phyloP scores from a whole-genome alignment of 2,329 filamentous ascomycete species.

The Phoma sp. region DNA sequence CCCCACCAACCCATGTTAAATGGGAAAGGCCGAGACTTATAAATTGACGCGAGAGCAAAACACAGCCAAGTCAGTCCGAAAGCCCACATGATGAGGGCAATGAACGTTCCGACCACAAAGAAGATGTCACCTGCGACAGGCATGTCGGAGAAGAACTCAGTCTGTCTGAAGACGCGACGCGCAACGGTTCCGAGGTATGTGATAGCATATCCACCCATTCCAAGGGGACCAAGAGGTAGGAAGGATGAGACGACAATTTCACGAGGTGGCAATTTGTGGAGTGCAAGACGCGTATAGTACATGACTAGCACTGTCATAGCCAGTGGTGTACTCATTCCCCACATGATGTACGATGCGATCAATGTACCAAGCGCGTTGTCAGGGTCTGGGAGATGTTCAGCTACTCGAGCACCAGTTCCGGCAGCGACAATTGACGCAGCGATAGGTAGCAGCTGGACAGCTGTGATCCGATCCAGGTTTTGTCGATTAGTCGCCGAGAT shows the following conservation, averaged over 20 bases:
- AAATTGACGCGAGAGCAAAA: conserved; percentile 60
- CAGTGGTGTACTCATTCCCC: conserved; percentile 69
- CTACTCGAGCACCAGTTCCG: conserved; percentile 69
- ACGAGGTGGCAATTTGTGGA: conserved; percentile 70
- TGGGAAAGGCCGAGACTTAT: conserved; percentile 55
- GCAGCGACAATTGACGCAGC: conserved; percentile 72
- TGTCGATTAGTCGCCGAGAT: conserved; percentile 54
- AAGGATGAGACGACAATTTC: conserved; percentile 74
- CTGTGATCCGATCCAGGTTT: conserved; percentile 61
- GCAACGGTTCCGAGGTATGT: conserved; percentile 58
- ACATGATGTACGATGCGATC: conserved; percentile 71
- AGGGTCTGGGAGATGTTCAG: conserved; percentile 64
- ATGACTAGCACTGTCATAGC: conserved; percentile 70
- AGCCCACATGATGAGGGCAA: conserved; percentile 64
- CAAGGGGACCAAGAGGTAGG: conserved; percentile 71
- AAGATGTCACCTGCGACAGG: conserved; percentile 57
- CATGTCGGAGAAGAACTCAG: conserved; percentile 46
- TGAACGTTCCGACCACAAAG: conserved; percentile 65
- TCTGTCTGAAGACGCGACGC: conserved; percentile 51
- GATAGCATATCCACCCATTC: conserved; percentile 70
- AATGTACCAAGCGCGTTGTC: conserved; percentile 67
- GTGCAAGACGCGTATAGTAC: conserved; percentile 72
- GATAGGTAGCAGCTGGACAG: conserved; percentile 70
- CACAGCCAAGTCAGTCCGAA: conserved; percentile 64
- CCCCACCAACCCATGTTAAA: conserved; percentile 72